Conservation (phyloP, 192 early-diverging fungal genomes). For the Linnemannia exigua region DNA sequence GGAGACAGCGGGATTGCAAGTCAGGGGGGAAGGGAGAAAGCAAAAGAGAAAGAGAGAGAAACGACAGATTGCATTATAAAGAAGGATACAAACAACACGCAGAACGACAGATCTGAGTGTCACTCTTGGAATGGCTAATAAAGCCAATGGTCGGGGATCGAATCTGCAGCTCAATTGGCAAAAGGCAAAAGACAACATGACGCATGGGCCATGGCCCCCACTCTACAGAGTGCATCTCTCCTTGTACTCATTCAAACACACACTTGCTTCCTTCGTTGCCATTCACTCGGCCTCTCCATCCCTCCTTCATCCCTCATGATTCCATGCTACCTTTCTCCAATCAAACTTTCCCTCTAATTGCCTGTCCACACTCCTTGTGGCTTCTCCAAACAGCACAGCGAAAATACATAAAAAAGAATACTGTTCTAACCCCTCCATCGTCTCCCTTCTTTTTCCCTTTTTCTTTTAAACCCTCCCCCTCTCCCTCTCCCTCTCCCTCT, state of each 20-base stretch:
- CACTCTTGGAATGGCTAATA: neutral
- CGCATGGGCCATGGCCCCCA: constrained; percentile 15
- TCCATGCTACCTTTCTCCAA: neutral
- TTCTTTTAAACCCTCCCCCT: neutral
- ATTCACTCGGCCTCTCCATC: neutral
- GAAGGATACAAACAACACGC: no score
- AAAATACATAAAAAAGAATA: neutral
- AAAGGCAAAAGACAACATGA: neutral
- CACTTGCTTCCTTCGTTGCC: neutral
- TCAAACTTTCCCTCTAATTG: neutral
- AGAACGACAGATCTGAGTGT: neutral
- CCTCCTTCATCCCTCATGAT: neutral
- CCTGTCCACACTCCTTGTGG: neutral
- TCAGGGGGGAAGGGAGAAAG: neutral
- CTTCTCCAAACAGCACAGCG: neutral
- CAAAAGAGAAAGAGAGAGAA: neutral
- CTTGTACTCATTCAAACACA: neutral
- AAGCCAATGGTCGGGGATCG: neutral
- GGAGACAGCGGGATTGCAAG: no score
- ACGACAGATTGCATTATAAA: neutral
- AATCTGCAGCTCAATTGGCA: neutral
- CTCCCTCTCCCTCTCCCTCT: neutral
- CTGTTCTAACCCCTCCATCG: neutral
- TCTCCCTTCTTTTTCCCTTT: neutral
- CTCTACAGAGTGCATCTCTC: neutral